Base-by-base conservation (phyloP, 371 early-diverging fungal genomes). In the Basidiobolus meristosporus region DNA sequence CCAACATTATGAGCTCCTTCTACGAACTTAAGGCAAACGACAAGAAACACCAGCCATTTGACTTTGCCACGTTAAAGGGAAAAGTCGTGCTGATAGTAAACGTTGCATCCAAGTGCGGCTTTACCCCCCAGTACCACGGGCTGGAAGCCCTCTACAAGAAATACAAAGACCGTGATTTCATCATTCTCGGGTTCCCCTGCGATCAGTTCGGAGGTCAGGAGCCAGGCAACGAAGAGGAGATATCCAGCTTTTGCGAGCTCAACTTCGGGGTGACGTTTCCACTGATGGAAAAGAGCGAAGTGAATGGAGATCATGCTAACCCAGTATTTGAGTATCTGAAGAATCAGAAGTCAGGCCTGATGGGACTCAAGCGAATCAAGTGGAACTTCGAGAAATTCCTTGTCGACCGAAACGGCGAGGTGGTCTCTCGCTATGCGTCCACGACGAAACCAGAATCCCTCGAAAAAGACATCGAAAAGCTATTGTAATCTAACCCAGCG, bases 91-190 rank as follows among this genome's bases (percentile, higher is more conserved):
- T 88, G 30, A 59, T 96, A 30, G 89, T 90, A 43, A 98, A 98
- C 59, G 83, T 89, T 20, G 99, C 99, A 16, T 82, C 85, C 42
- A 73, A 90, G 43, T 98, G 98, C 57, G 91, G 92, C 7, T 85
- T 83, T 50, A 89, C 97, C 11, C 56, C 68, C 7, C 89, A 90
- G 53, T 95, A 91, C 60, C 43, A 52, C 19, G 82, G 76, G 14
- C 64, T 99, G 17, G 79, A 82, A 60, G 46, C 63, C 17, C 63
- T 98, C 23, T 63, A 87, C 67, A 50, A 88, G 36, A 67, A 80
- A 48, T 82, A 83, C 64, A 62, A 75, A 31, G 82, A 81, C 40
- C 51, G 68, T 37, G 90, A 82, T 11, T 63, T 82, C 30, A 69
- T 64, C 26, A 52, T 85, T 26, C 56, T 84, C 34, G 83, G 82